Percentiles rank a stretch among this genome's conserved stretches.
phyloP scores from a whole-genome alignment of 83 land plant genomes.

The Larix sibirica region DNA sequence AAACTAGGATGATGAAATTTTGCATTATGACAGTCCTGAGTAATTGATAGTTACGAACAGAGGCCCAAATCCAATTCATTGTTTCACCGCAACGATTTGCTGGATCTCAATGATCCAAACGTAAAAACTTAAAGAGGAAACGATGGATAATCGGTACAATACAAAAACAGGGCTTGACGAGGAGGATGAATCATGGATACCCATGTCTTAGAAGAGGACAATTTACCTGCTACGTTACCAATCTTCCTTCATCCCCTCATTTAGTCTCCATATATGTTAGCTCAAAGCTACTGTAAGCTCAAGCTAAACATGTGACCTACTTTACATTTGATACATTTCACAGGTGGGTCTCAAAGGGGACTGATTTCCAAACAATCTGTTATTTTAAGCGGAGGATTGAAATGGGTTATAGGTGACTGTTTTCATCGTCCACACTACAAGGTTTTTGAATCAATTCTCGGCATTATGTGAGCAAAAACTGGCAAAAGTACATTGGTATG shows the following conservation, averaged over 20 bases:
- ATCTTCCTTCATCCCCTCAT: too few species aligned
- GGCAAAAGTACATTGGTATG: constrained; percentile 12
- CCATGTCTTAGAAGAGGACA: constrained; percentile 12
- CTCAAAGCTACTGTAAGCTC: too few species aligned
- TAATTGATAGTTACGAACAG: too few species aligned
- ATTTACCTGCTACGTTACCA: constrained; percentile 1
- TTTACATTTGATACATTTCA: not conserved
- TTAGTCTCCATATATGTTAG: too few species aligned
- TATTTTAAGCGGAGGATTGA: constrained; percentile 3
- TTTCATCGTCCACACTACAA: not conserved
- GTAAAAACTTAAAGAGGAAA: not conserved
- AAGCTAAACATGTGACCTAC: too few species aligned
- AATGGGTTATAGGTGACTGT: constrained; percentile 6
- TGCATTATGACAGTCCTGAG: too few species aligned
- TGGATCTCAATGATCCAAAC: too few species aligned
- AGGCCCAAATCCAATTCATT: too few species aligned
- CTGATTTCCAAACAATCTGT: not conserved
- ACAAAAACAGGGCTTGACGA: not conserved
- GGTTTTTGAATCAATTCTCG: constrained; percentile 9
- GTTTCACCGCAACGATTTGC: too few species aligned
- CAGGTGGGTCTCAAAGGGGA: not conserved
- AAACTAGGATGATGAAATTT: too few species aligned
- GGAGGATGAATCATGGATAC: constrained; percentile 3
- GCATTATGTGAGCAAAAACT: constrained; percentile 11
- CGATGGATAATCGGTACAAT: not conserved